phyloP scores from a whole-genome alignment of 176 grass and related monocot species.

The Panicum miliaceum region DNA sequence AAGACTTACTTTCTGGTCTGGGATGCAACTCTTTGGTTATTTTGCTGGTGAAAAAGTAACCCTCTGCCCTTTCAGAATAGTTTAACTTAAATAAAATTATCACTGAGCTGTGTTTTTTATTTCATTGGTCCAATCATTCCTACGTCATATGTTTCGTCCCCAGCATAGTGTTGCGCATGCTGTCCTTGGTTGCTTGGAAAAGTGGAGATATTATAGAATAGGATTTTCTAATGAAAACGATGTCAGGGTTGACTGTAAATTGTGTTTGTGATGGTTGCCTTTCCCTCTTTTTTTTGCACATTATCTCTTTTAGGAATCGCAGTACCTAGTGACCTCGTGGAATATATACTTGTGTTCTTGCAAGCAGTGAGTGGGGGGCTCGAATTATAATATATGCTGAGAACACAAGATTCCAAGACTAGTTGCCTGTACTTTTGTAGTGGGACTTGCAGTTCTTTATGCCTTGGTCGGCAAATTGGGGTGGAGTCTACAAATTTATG shows the following conservation, averaged over 20 bases:
- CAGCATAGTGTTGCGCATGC: background rate
- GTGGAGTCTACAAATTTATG: conserved; percentile 29
- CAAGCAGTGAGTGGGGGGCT: conserved; percentile 6
- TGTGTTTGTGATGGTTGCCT: conserved; percentile 10
- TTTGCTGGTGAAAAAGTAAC: conserved; percentile 13
- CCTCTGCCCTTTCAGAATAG: background rate
- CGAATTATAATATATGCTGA: conserved; percentile 33
- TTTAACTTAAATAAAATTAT: conserved; percentile 14
- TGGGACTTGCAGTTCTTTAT: conserved; percentile 40
- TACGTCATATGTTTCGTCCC: conserved; percentile 19
- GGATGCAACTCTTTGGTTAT: background rate
- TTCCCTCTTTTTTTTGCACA: conserved; percentile 14
- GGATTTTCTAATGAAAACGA: background rate
- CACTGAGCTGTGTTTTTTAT: background rate
- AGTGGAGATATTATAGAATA: conserved; percentile 17
- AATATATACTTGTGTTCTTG: conserved; percentile 40
- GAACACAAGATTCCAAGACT: conserved; percentile 41
- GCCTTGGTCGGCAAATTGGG: conserved; percentile 34
- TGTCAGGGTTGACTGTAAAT: conserved; percentile 5
- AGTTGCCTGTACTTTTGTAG: conserved; percentile 36
- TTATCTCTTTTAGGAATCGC: conserved; percentile 37
- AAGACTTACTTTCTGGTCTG: background rate
- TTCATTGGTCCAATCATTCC: conserved; percentile 19
- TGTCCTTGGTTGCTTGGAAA: conserved; percentile 40
- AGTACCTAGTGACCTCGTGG: conserved; percentile 33